These are phyloP conservation scores for Aphanomyces invadans DNA, from an alignment of 352 stramenopile genomes.

Conservation along the genomic window DNA sequence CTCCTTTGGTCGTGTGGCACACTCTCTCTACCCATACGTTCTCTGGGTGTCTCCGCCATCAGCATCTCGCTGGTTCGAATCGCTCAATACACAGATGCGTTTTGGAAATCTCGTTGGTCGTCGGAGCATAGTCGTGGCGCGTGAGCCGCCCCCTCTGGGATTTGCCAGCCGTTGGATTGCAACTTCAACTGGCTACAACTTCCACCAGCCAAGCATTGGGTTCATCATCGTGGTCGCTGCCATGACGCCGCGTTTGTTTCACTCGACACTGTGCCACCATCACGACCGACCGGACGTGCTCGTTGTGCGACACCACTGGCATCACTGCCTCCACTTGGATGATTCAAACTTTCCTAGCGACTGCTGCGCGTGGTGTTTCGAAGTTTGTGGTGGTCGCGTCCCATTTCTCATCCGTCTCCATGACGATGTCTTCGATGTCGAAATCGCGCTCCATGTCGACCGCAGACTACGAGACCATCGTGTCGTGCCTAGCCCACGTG, in stretches of 20 bases:
- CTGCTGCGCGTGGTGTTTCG: not conserved
- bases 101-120: too few species aligned
- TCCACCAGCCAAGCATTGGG: not conserved
- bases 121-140: too few species aligned
- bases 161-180: too few species aligned
- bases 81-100: too few species aligned
- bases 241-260: not conserved
- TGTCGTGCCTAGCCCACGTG: not conserved
- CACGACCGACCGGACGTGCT: too few species aligned
- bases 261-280: not conserved
- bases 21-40: too few species aligned
- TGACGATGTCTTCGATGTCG: not conserved
- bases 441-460: too few species aligned
- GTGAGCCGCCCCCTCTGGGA: too few species aligned
- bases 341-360: not conserved
- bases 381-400: not conserved
- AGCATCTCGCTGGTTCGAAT: too few species aligned
- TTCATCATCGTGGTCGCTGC: not conserved
- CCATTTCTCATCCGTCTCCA: not conserved
- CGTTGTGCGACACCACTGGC: not conserved
- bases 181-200: not conserved
- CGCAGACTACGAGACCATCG: not conserved
- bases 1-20: too few species aligned
- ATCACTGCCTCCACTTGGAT: not conserved
- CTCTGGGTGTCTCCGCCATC: too few species aligned